phyloP scores from a whole-genome alignment of 1,284 basidiomycete species.

The Microbotryum scabiosae region DNA sequence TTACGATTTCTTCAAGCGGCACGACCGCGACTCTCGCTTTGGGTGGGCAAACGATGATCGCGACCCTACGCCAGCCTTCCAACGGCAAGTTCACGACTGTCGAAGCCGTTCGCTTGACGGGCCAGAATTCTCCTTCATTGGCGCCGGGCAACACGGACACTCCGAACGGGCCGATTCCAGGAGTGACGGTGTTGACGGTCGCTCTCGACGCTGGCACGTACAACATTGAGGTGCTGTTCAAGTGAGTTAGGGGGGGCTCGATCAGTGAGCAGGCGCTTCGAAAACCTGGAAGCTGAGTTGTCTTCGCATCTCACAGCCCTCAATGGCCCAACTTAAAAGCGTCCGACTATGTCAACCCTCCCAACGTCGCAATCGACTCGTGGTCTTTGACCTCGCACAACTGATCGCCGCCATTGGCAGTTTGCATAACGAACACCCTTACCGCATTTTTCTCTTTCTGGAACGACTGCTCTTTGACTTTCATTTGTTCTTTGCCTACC shows the following conservation, averaged over 20 bases:
- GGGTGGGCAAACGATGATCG: conserved; percentile 49
- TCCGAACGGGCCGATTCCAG: conserved; percentile 55
- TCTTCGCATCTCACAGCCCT: conserved; percentile 36
- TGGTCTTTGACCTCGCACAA: conserved; percentile 71
- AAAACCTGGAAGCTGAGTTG: neutral
- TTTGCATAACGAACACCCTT: neutral
- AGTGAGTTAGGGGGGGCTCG: conserved; percentile 40
- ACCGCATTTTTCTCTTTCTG: neutral
- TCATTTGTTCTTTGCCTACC: neutral
- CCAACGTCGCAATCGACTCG: conserved; percentile 53
- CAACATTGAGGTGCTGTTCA: conserved; percentile 45
- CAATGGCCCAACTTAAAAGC: conserved; percentile 60
- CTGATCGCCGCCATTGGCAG: conserved; percentile 18
- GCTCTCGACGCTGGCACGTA: conserved; percentile 52
- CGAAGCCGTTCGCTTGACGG: conserved; percentile 46
- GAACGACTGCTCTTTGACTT: neutral
- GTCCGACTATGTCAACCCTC: conserved; percentile 60
- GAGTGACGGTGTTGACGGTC: conserved; percentile 70
- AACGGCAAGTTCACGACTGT: conserved; percentile 37
- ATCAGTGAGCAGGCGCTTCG: neutral
- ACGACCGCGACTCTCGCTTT: conserved; percentile 57
- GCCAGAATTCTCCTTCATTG: conserved; percentile 56
- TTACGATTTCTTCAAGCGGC: conserved; percentile 35
- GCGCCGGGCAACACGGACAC: conserved; percentile 44
- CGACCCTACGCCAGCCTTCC: conserved; percentile 41